A percentile compares a stretch with the other conserved stretches of the same genome.
Evolutionary conservation across 768 basidiomycete genomes (phyloP).

Genomic region (Lactarius pseudohatsudake): DNA sequence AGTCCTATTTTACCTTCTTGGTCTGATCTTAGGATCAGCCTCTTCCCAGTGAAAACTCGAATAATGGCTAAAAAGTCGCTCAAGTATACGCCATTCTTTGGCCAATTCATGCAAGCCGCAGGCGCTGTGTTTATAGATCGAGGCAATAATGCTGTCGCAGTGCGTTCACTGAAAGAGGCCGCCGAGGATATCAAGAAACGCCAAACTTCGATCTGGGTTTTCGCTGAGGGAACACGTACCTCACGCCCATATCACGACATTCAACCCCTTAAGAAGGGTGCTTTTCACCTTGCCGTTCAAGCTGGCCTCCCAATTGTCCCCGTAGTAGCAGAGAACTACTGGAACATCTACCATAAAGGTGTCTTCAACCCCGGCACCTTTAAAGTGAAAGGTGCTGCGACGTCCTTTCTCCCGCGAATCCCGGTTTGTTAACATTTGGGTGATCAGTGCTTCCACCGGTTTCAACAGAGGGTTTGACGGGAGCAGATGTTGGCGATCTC

Average conservation of each 20-base stretch:
- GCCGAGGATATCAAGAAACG: conserved; percentile 72
- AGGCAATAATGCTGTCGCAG: conserved; percentile 70
- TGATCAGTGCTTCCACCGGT: conserved; percentile 86
- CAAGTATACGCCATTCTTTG: conserved; percentile 77
- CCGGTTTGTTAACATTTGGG: conserved; percentile 15
- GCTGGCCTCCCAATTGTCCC: conserved; percentile 89
- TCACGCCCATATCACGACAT: conserved; percentile 62
- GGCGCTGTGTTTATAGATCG: conserved; percentile 93
- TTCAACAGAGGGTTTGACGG: conserved; percentile 66
- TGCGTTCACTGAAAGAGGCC: conserved; percentile 73
- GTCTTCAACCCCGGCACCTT: conserved; percentile 74
- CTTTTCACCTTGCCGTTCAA: conserved; percentile 93
- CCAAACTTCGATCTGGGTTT: conserved; percentile 85
- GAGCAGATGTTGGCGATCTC: conserved; percentile 68
- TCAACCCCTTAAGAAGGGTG: conserved; percentile 95
- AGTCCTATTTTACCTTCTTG: conserved; percentile 2
- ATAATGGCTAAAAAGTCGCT: conserved; percentile 95
- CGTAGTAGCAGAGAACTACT: conserved; percentile 92
- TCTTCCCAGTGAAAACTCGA: conserved; percentile 77
- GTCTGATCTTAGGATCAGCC: conserved; percentile 28
- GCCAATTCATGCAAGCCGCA: conserved; percentile 86
- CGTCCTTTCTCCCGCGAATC: neutral
- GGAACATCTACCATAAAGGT: conserved; percentile 76
- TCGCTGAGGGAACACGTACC: conserved; percentile 93
- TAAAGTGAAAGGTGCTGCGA: conserved; percentile 71